A percentile compares a stretch with the other conserved stretches of the same genome.
These are phyloP conservation scores for Claviceps sp. DNA, from an alignment of 2,329 filamentous ascomycete genomes.

Conservation along the genomic window DNA sequence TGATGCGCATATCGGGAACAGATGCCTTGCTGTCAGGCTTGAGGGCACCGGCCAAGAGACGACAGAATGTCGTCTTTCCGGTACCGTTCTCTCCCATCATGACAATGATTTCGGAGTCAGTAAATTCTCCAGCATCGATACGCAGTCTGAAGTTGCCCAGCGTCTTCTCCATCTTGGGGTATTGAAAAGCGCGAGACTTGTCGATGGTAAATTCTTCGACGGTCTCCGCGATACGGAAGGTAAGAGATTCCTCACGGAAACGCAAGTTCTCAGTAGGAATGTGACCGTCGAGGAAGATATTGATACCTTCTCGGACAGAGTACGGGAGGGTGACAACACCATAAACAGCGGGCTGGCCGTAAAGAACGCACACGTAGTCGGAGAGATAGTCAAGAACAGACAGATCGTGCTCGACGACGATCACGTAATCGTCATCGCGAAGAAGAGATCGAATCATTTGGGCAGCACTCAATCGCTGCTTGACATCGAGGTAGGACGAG, in stretches of 20 bases:
- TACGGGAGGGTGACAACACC: constrained; percentile 93
- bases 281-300: constrained; percentile 96
- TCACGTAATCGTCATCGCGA: constrained; percentile 83
- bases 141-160: constrained; percentile 75
- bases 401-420: constrained; percentile 98
- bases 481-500: constrained; percentile 97
- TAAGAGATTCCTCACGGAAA: constrained; percentile 92
- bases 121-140: constrained; percentile 77
- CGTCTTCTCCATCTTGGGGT: constrained; percentile 87
- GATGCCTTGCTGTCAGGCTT: constrained; percentile 72
- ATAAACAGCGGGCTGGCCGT: constrained; percentile 89
- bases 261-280: constrained; percentile 97
- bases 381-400: constrained; percentile 97
- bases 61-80: constrained; percentile 98
- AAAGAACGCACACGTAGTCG: constrained; percentile 95
- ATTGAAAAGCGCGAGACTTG: constrained; percentile 71
- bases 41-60: constrained; percentile 80
- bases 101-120: constrained; percentile 95
- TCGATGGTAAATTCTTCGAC: constrained; percentile 80
- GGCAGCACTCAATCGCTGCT: constrained; percentile 89
- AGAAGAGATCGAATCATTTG: constrained; percentile 85
- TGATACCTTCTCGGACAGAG: constrained; percentile 97
- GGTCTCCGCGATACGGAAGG: constrained; percentile 85
- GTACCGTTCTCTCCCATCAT: constrained; percentile 99
- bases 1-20: constrained; percentile 90